A percentile compares a stretch with the other conserved stretches of the same genome.
Conservation (phyloP, 352 stramenopile species). For the Phytophthora uliginosa region DNA sequence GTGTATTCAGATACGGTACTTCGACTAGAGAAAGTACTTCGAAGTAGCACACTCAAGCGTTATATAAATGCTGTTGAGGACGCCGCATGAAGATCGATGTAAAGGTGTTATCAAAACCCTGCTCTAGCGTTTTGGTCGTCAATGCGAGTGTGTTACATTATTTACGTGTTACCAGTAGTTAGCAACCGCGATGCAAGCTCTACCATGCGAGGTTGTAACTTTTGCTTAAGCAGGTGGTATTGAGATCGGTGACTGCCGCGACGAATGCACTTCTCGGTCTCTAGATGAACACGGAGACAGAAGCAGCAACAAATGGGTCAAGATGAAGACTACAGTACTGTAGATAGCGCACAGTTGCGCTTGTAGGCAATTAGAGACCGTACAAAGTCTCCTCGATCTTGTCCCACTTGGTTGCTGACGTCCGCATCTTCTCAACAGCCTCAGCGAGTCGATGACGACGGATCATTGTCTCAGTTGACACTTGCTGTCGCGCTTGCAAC, state of each 20-base stretch:
- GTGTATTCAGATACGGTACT: too few relatives aligned
- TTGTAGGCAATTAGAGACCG: constrained; percentile 38
- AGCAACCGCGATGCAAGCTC: not conserved
- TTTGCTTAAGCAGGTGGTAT: not conserved
- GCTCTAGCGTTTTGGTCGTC: too few relatives aligned
- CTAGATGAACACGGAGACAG: constrained; percentile 18
- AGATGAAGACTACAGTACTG: constrained; percentile 1
- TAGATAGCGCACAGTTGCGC: not conserved
- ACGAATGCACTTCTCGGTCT: constrained; percentile 19
- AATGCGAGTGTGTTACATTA: not conserved
- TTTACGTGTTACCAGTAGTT: not conserved
- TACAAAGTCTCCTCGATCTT: constrained; percentile 85
- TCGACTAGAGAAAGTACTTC: too few relatives aligned
- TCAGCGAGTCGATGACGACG: constrained; percentile 77
- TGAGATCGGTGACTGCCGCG: constrained; percentile 8
- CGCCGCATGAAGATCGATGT: too few relatives aligned
- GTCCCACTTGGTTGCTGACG: constrained; percentile 75
- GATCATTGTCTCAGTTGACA: constrained; percentile 68
- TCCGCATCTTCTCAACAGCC: constrained; percentile 72
- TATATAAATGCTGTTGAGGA: too few relatives aligned
- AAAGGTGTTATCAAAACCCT: too few relatives aligned
- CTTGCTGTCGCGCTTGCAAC: constrained; percentile 67
- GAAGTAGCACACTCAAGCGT: too few relatives aligned
- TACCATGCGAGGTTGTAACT: constrained; percentile 24
- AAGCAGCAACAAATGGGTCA: constrained; percentile 6